Evolutionary conservation across 2,329 filamentous ascomycete genomes (phyloP).

Genomic region (Cladosporium cucumerinum): DNA sequence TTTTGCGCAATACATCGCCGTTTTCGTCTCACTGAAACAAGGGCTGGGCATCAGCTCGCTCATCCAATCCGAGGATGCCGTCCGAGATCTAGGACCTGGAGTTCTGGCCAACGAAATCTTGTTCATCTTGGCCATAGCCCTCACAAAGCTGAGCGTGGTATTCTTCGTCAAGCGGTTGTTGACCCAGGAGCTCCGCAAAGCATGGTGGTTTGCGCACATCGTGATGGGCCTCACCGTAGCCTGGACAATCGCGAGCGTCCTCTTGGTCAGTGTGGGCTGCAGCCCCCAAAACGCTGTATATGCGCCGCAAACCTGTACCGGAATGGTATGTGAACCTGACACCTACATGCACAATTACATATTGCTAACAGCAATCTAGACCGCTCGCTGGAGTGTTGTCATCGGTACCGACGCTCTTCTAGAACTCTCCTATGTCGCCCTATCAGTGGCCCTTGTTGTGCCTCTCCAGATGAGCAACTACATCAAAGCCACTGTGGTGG

Average conservation of each 20-base stretch:
- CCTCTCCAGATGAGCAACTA: slow-evolving; percentile 30
- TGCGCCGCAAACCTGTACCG: slow-evolving; percentile 19
- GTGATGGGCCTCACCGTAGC: slow-evolving; percentile 21
- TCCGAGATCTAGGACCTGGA: slow-evolving; percentile 18
- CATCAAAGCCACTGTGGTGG: slow-evolving; percentile 30
- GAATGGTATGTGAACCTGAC: slow-evolving; percentile 19
- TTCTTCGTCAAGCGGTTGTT: slow-evolving; percentile 33
- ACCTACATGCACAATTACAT: background rate
- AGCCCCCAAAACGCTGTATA: slow-evolving; percentile 19
- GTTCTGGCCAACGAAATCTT: slow-evolving; percentile 29
- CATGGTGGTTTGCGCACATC: slow-evolving; percentile 22
- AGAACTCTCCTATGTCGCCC: slow-evolving; percentile 26
- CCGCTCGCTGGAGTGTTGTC: slow-evolving; percentile 28
- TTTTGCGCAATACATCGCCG: slow-evolving; percentile 25
- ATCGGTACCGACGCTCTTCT: slow-evolving; percentile 28
- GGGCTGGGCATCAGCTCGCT: slow-evolving; percentile 24
- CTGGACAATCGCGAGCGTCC: slow-evolving; percentile 29
- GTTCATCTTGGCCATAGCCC: slow-evolving; percentile 26
- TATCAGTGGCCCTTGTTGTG: slow-evolving; percentile 27
- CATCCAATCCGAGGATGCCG: slow-evolving; percentile 17
- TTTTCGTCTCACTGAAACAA: slow-evolving; percentile 22
- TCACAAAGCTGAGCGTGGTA: slow-evolving; percentile 32
- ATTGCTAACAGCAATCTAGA: slow-evolving; percentile 15
- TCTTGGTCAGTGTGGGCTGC: slow-evolving; percentile 23
- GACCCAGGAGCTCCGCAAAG: slow-evolving; percentile 25